Evolutionary conservation across 352 stramenopile species (phyloP).

Genomic region (Phytopythium chamaehyphon): DNA sequence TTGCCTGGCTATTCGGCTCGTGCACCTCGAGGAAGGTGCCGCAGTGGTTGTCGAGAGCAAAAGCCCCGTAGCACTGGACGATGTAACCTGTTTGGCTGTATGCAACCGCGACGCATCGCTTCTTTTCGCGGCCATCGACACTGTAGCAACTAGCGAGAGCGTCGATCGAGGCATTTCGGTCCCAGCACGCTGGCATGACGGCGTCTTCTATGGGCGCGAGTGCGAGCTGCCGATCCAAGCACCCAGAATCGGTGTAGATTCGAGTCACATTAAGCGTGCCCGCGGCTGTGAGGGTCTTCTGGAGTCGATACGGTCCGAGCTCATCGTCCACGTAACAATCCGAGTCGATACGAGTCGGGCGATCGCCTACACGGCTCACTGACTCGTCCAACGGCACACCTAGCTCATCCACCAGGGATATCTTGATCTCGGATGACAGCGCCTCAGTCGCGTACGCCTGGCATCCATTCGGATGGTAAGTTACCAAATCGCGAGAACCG

Average conservation of each 20-base stretch:
- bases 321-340: slow-evolving; percentile 67
- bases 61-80: slow-evolving; percentile 59
- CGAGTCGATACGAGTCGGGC: slow-evolving; percentile 58
- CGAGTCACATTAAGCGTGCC: slow-evolving; percentile 36
- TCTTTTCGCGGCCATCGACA: slow-evolving; percentile 51
- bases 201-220: slow-evolving; percentile 45
- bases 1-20: slow-evolving; percentile 50
- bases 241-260: slow-evolving; percentile 52
- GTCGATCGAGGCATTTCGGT: slow-evolving; percentile 75
- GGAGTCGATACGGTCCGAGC: slow-evolving; percentile 47
- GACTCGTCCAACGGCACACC: slow-evolving; percentile 46
- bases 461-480: no score
- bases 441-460: slow-evolving; percentile 41
- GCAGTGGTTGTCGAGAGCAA: slow-evolving; percentile 73
- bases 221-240: slow-evolving; percentile 42
- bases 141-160: slow-evolving; percentile 54
- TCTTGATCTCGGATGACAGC: slow-evolving; percentile 42
- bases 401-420: slow-evolving; percentile 68
- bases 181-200: slow-evolving; percentile 73
- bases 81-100: slow-evolving; percentile 85
- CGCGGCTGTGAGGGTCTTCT: slow-evolving; percentile 40
- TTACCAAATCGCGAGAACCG: background rate
- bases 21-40: slow-evolving; percentile 86
- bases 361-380: slow-evolving; percentile 66
- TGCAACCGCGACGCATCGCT: slow-evolving; percentile 65